Base-by-base conservation (phyloP, 495 filamentous ascomycete genomes). In the Penicillium salamii region DNA sequence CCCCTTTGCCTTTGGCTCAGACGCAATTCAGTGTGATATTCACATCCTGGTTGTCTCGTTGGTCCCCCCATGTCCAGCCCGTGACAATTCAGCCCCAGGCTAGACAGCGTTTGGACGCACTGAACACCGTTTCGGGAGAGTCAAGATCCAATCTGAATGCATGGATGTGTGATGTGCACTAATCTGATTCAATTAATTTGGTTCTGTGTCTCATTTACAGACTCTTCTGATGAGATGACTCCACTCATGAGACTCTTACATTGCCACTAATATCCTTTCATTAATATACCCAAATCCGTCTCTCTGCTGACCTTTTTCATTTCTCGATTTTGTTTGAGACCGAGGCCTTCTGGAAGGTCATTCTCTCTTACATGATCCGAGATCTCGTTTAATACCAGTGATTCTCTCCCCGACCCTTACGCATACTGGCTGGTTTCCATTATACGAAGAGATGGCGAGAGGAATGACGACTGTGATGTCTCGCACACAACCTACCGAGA, bases 341-440 rank as follows among this genome's bases (percentile, higher is more conserved):
- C 39, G 32, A 56, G 58, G 72, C 58, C 69, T 71, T 77, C 70
- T 68, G 72, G 75, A 76, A 77, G 69, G 70, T 69, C 73, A 58
- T 65, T 74, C 69, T 36, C 72, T 65, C 28, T 47, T 47, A 33
- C 32, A 32, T 46, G 14, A 48, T 18, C 49, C 54, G 32, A 12
- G 18, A 38, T 52, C 42, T 24, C 62, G 64, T 42, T 29, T 39
- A 38, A 35, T 46, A 24, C n/a, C n/a, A n/a, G n/a, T n/a, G n/a
- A n/a, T n/a, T 28, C 13, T 36, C 13, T 26, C 18, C 9, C 24
- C 3, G 23, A 26, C 23, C 23, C 23, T 26, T 26, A 26, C 23
- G 3, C 23, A 26, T 36, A 0, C 12, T 14, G 32, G 32, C 37
- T 33, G 37, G 41, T 21, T 52, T 32, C 33, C 24, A 44, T 18